Evolutionary conservation across 169 alveolate species (phyloP), one percentile per base, ranked within the genome.

Genomic region (Sarcocystis neurona): DNA sequence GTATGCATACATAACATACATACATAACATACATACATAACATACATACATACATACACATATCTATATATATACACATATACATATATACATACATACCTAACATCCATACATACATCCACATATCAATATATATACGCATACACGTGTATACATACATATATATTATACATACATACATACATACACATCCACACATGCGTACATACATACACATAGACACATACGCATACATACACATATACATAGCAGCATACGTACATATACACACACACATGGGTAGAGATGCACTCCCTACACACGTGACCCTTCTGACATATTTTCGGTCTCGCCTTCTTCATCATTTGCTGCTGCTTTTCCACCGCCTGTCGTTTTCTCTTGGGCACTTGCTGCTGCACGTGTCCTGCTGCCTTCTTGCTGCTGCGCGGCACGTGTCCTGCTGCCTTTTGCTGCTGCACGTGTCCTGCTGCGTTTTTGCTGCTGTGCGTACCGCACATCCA

Each of bases 401-500:
- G n/a, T n/a, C n/a, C 70, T n/a, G 27, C 70, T 58, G n/a, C 70
- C 27, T 27, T n/a, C 27, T n/a, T 27, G n/a, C 70, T n/a, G 70
- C 27, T 27, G n/a, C 27, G 27, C 27, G n/a, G n/a, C 70, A 58
- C n/a, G n/a, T n/a, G n/a, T 58, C n/a, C n/a, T 58, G 27, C n/a
- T n/a, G n/a, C n/a, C n/a, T n/a, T n/a, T n/a, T n/a, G n/a, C n/a
- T n/a, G n/a, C n/a, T n/a, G n/a, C n/a, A n/a, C n/a, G n/a, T n/a
- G n/a, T n/a, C n/a, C n/a, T n/a, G n/a, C n/a, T n/a, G n/a, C n/a
- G n/a, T n/a, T n/a, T n/a, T n/a, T n/a, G n/a, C n/a, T n/a, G n/a
- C 43, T 10, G 20, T 2, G 4, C 92, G 53, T 32, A 88, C 92
- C 88, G 23, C 46, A 34, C 92, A 89, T 89, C 89, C 85, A 66